Evolutionary conservation across 139 green algal species (phyloP).

Genomic region (Chlorella sorokiniana): DNA sequence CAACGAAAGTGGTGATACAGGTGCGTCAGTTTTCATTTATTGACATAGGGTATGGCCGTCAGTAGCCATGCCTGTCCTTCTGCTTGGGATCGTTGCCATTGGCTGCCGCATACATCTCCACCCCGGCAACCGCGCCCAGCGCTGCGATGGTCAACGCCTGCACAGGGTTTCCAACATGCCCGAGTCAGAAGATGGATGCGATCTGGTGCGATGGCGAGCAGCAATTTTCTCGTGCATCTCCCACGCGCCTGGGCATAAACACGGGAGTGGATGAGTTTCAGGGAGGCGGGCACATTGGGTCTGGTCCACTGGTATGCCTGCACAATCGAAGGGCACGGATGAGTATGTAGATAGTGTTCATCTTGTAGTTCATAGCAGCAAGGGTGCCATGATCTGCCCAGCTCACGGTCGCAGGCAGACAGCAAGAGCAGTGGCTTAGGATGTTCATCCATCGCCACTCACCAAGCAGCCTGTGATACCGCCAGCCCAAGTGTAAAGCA

Average conservation of each 20-base stretch:
- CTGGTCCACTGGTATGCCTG: slow-evolving; percentile 59
- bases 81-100: not conserved
- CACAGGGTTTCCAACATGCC: too few species aligned
- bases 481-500: slow-evolving; percentile 34
- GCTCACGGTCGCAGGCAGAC: too few species aligned
- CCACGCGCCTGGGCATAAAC: slow-evolving; percentile 53
- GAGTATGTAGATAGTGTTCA: not conserved
- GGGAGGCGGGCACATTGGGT: slow-evolving; percentile 45
- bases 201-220: too few species aligned
- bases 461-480: slow-evolving; percentile 37
- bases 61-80: slow-evolving; percentile 28
- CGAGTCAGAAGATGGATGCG: too few species aligned
- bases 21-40: not conserved
- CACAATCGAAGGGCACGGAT: not conserved
- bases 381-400: not conserved
- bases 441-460: not conserved
- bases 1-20: not conserved
- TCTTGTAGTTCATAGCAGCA: not conserved
- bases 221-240: too few species aligned
- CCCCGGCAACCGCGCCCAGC: slow-evolving; percentile 37
- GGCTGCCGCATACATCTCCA: slow-evolving; percentile 38
- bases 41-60: not conserved
- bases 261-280: slow-evolving; percentile 60
- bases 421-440: too few species aligned
- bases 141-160: slow-evolving; percentile 58